Conservation (phyloP, 306 rosid species). For the Spatholobus suberectus region DNA sequence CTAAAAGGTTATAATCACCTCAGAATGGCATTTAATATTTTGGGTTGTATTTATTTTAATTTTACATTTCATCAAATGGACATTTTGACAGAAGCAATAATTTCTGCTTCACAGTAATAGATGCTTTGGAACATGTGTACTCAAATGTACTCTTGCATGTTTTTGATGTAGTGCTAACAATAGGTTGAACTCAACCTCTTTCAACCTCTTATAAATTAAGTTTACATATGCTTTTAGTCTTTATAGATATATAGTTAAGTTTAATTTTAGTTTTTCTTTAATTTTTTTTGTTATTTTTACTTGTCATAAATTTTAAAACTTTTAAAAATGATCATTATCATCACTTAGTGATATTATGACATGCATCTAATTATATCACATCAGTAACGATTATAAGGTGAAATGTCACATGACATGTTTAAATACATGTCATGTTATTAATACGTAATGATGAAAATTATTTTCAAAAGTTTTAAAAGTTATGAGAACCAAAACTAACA, state of each 20-base stretch:
- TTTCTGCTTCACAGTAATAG: not conserved
- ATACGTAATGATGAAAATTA: not conserved
- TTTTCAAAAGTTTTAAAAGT: not conserved
- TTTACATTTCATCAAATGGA: not conserved
- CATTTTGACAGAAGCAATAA: not conserved
- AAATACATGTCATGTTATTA: not conserved
- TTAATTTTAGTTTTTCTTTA: not conserved
- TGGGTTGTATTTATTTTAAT: not conserved
- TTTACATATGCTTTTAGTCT: not conserved
- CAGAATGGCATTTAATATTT: not conserved
- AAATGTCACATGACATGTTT: not conserved
- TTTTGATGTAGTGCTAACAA: not conserved
- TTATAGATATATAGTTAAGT: not conserved
- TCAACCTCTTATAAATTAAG: not conserved
- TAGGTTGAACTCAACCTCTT: not conserved
- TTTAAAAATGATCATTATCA: not conserved
- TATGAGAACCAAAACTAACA: not conserved
- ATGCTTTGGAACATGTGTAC: not conserved
- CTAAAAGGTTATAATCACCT: not conserved
- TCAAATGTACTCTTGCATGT: not conserved
- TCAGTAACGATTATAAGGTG: not conserved
- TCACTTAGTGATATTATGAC: not conserved
- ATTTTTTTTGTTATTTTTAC: not conserved
- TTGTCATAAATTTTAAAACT: not conserved
- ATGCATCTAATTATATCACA: not conserved